Evolutionary conservation across 192 early-diverging fungal species (phyloP).

Genomic region (Radiomyces spectabilis): DNA sequence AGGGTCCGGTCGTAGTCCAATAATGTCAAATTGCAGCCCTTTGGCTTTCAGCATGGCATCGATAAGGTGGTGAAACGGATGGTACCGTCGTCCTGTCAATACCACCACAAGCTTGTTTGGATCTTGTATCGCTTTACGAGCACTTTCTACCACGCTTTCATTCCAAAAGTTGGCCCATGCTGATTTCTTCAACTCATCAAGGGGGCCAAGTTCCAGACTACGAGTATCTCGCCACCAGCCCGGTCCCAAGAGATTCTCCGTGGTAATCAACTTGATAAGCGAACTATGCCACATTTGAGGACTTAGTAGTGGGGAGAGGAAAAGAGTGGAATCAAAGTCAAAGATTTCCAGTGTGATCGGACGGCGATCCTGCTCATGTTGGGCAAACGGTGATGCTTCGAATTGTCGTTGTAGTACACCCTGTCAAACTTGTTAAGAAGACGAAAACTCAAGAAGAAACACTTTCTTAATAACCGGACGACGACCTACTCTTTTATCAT

Average conservation of each 20-base stretch:
- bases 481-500: background rate
- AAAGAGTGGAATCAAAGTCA: slow-evolving; percentile 19
- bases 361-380: background rate
- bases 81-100: slow-evolving; percentile 13
- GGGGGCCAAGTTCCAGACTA: slow-evolving; percentile 5
- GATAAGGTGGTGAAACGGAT: slow-evolving; percentile 9
- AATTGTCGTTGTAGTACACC: background rate
- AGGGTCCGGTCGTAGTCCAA: slow-evolving; percentile 15
- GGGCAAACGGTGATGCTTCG: background rate
- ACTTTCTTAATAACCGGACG: background rate
- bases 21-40: slow-evolving; percentile 8
- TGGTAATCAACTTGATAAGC: background rate
- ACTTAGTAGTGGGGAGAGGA: slow-evolving; percentile 11
- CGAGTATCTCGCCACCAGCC: slow-evolving; percentile 20
- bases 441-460: background rate
- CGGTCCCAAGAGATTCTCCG: slow-evolving; percentile 4
- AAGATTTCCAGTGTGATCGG: slow-evolving; percentile 12
- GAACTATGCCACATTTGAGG: background rate
- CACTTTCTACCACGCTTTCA: slow-evolving; percentile 7
- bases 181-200: background rate
- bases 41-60: slow-evolving; percentile 2
- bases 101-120: slow-evolving; percentile 6
- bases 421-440: background rate
- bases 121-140: slow-evolving; percentile 2
- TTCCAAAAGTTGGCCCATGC: slow-evolving; percentile 15